Evolutionary conservation across 2,329 filamentous ascomycete genomes (phyloP), one percentile per base, ranked within the genome.

Genomic region (Stachybotrys chlorohalonatus): DNA sequence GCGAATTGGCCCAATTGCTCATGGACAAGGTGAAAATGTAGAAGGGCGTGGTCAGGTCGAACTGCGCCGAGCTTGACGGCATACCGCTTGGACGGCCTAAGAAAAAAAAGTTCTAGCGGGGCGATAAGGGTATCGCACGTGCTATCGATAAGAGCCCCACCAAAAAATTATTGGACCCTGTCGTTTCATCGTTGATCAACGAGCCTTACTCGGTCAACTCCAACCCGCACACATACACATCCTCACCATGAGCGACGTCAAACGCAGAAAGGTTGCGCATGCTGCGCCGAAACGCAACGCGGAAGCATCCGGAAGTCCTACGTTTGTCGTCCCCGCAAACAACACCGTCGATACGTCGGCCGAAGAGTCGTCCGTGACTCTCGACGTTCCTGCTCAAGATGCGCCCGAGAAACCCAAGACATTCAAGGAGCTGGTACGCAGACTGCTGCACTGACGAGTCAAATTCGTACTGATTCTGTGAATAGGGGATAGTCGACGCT

Each of bases 401-500:
- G 56, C 64, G 2, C 54, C 61, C 31, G 66, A 70, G n/a, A 55
- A 59, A 49, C 65, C 66, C 48, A 86, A 86, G 71, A 83, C 83
- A 0, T 90, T 90, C 64, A 82, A 80, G 54, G 86, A 89, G 39
- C 68, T 89, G 49, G 79, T 81, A 67, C 32, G 72, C 42, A n/a
- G 30, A 9, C 36, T 42, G 36, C 36, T 42, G 8, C 24, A 2
- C 7, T 30, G 5, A n/a, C 16, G 1, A 7, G 9, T 9, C n/a
- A 16, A 11, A 24, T 11, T 32, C 4, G 15, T 2, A n/a, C 62
- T 64, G 58, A 66, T 47, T 16, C 17, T 51, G 24, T 45, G 45
- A 5, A 2, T 53, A 86, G 83, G 93, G 93, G 30, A 81, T 97
- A 52, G 88, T 92, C 56, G 90, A 95, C 54, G 82, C 88, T 32